Conservation (phyloP, 192 early-diverging fungal species). For the Podila epicladia region DNA sequence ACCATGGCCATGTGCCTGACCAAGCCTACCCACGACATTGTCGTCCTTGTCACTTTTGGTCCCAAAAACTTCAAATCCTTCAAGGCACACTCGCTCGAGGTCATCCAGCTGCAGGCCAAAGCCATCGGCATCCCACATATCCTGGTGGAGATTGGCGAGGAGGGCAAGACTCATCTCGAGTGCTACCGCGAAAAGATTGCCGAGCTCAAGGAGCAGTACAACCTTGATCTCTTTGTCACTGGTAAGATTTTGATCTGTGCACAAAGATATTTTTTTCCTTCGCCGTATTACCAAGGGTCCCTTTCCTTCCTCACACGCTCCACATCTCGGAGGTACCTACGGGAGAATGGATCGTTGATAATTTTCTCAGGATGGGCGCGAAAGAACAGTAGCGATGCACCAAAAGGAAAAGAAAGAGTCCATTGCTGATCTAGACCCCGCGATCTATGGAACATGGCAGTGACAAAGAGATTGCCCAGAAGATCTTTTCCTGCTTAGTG, state of each 20-base stretch:
- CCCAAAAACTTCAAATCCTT: conserved; percentile 58
- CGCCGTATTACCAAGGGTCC: too few species aligned
- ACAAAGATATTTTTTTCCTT: not conserved
- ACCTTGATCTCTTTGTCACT: conserved; percentile 62
- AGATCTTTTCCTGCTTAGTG: not conserved
- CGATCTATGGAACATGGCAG: too few species aligned
- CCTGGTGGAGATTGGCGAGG: conserved; percentile 42
- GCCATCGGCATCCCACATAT: conserved; percentile 60
- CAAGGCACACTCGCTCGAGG: conserved; percentile 60
- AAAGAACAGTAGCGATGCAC: too few species aligned
- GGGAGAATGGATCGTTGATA: too few species aligned
- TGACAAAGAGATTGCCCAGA: too few species aligned
- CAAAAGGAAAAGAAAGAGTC: too few species aligned
- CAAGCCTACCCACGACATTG: conserved; percentile 49
- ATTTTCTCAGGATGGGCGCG: too few species aligned
- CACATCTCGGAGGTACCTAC: too few species aligned
- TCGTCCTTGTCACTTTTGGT: conserved; percentile 60
- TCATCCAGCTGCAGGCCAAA: conserved; percentile 58
- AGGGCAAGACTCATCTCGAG: conserved; percentile 58
- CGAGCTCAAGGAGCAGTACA: conserved; percentile 50
- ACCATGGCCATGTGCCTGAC: conserved; percentile 57
- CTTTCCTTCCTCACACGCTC: too few species aligned
- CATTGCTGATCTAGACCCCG: too few species aligned
- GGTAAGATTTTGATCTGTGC: conserved; percentile 27
- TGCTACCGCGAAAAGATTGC: conserved; percentile 58